Evolutionary conservation across 768 basidiomycete genomes (phyloP).

Genomic region (Coprinopsis cinerea): DNA sequence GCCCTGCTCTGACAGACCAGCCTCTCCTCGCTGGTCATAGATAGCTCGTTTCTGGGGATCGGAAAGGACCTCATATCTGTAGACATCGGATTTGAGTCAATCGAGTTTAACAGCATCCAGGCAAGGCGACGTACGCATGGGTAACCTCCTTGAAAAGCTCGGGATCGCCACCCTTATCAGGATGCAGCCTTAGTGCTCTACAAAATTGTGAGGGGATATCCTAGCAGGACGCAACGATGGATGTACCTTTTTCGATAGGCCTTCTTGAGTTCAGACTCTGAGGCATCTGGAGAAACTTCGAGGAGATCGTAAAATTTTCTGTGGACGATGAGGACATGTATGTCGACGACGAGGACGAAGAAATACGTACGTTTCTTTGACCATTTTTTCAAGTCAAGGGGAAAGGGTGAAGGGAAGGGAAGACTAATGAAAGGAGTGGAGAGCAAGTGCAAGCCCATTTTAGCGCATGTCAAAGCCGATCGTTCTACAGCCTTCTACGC

Average conservation of each 20-base stretch:
- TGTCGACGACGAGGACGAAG: conserved; percentile 6
- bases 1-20: conserved; percentile 79
- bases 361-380: conserved; percentile 57
- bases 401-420: conserved; percentile 15
- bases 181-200: conserved; percentile 81
- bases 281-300: conserved; percentile 73
- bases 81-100: conserved; percentile 1
- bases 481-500: conserved; percentile 37
- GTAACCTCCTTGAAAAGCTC: conserved; percentile 98
- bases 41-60: conserved; percentile 75
- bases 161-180: conserved; percentile 94
- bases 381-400: conserved; percentile 39
- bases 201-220: conserved; percentile 11
- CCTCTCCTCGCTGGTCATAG: conserved; percentile 92
- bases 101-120: background rate
- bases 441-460: too few relatives aligned
- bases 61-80: conserved; percentile 88
- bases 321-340: conserved; percentile 10
- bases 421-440: too few relatives aligned
- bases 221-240: conserved; percentile 2
- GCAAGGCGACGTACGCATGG: conserved; percentile 66
- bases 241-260: conserved; percentile 89
- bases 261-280: conserved; percentile 86
- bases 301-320: conserved; percentile 94
- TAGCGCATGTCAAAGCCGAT: conserved; percentile 29